A percentile compares a stretch with the other conserved stretches of the same genome.
phyloP scores from a whole-genome alignment of 768 basidiomycete species.

The Cubamyces lactineus region DNA sequence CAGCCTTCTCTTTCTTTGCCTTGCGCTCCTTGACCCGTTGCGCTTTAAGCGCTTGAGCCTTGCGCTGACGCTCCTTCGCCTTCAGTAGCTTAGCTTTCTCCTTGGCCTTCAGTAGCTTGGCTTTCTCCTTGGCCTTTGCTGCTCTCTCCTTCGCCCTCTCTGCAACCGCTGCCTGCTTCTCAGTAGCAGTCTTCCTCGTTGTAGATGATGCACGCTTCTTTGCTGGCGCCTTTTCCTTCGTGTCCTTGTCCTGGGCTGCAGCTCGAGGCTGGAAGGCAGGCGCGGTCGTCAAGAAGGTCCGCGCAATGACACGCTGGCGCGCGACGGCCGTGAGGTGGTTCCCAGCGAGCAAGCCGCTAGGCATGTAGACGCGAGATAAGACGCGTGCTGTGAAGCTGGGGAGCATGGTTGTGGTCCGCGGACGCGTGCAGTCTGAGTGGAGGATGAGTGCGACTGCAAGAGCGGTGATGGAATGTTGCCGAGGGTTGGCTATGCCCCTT shows the following conservation, averaged over 20 bases:
- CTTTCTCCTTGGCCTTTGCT: constrained; percentile 3
- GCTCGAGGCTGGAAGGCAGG: not conserved
- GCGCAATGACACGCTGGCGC: constrained; percentile 10
- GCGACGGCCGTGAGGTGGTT: not conserved
- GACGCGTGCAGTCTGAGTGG: not conserved
- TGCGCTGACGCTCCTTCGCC: no score
- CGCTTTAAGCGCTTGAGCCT: no score
- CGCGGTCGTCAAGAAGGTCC: constrained; percentile 20
- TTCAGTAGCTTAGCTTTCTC: no score
- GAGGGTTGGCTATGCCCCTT: not conserved
- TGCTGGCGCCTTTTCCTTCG: not conserved
- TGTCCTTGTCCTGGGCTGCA: no score
- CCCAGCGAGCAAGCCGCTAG: not conserved
- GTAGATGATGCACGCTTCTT: not conserved
- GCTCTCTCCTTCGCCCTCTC: not conserved
- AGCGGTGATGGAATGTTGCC: not conserved
- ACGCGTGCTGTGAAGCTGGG: constrained; percentile 20
- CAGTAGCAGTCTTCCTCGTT: not conserved
- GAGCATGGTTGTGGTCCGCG: constrained; percentile 25
- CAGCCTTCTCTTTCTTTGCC: not conserved
- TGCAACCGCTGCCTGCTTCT: not conserved
- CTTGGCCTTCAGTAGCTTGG: no score
- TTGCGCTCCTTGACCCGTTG: constrained; percentile 3
- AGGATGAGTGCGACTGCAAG: not conserved
- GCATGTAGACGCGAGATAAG: constrained; percentile 14